A percentile compares a stretch with the other conserved stretches of the same genome.
These are phyloP conservation scores for Macrotyloma uniflorum DNA, from an alignment of 306 rosid genomes.

Conservation along the genomic window DNA sequence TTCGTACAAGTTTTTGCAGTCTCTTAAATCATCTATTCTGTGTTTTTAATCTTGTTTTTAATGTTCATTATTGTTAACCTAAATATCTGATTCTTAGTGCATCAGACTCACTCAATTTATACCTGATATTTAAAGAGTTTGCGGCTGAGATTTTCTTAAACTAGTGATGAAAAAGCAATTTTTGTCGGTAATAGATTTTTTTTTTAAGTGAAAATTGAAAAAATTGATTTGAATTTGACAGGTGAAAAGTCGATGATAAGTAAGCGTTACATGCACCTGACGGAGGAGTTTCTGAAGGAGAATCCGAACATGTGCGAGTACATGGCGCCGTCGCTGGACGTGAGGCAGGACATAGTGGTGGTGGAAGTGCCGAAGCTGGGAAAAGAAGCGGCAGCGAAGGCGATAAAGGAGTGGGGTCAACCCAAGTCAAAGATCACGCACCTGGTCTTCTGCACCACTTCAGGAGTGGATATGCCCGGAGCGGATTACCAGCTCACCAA, in stretches of 20 bases:
- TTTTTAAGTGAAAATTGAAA: background rate
- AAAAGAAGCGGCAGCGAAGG: conserved; percentile 57
- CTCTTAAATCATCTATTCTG: no score
- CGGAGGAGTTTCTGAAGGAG: conserved; percentile 53
- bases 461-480: conserved; percentile 72
- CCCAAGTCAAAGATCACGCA: conserved; percentile 69
- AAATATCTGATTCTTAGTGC: no score
- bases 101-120: no score
- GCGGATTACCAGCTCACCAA: conserved; percentile 65
- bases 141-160: no score
- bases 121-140: no score
- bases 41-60: no score
- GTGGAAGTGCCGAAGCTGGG: conserved; percentile 68
- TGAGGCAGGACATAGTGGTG: conserved; percentile 60
- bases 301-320: conserved; percentile 54
- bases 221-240: background rate
- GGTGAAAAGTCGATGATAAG: conserved; percentile 71
- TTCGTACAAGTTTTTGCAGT: no score
- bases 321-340: conserved; percentile 70
- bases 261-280: conserved; percentile 61
- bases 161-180: no score
- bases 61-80: no score
- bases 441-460: conserved; percentile 65
- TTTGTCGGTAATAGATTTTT: no score
- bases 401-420: conserved; percentile 74